Base-by-base conservation (phyloP, 1,284 basidiomycete genomes). In the Phellinidium pouzarii region DNA sequence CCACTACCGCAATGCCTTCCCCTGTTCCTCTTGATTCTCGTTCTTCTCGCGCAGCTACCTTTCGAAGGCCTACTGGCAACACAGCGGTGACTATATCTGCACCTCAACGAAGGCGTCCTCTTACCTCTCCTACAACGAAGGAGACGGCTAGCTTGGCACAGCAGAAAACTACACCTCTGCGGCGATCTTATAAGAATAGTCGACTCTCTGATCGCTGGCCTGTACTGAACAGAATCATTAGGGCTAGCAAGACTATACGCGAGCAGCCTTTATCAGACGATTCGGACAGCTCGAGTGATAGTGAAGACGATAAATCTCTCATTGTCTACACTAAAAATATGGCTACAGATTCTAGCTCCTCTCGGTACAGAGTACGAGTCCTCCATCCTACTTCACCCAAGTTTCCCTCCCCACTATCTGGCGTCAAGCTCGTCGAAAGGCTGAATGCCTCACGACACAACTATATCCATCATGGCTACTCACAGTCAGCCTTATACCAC, bases 161-260 rank as follows among this genome's bases (percentile, higher is more conserved):
- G 17, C 19, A 41, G 23, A 47, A 26, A 25, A 20, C 5, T 14
- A n/a, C 17, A 25, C 20, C 22, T 14, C 25, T 38, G 4, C 46
- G 52, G 5, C 52, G 52, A 25, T 20, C 50, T 12, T 12, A 25
- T 3, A 53, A 53, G 20, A 44, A 27, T 17, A 47, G 14, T 25
- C 48, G 53, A 14, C 25, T 55, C n/a, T 50, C 48, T 25, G 49
- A 55, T 25, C 48, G 53, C n/a, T 55, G 53, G 53, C 53, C 53
- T 12, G 49, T 51, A 26, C 44, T 55, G 36, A 50, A 45, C 34
- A 55, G 31, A 34, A 51, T 55, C n/a, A 55, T 55, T 17, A 48
- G 49, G 19, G 37, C 34, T 11, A 43, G 14, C 19, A 55, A 51
- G 38, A 4, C 43, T 8, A 26, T 42, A 20, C 36, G n/a, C 2